Conservation (phyloP, 495 filamentous ascomycete species). For the Geoglossum glabrum region DNA sequence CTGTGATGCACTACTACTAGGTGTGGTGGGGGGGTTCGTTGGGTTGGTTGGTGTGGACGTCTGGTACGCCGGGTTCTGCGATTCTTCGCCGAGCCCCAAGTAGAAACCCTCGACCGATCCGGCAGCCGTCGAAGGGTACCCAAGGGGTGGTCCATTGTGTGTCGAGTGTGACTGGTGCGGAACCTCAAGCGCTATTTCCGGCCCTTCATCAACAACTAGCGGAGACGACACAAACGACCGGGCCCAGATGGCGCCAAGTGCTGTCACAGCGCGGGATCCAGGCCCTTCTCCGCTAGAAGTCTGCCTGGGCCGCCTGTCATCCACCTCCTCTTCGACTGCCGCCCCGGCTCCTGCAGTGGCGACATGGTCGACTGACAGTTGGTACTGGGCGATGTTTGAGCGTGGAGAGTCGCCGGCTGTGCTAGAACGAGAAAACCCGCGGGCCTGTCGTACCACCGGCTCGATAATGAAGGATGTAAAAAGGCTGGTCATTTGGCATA, state of each 20-base stretch:
- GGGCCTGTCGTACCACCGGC: conserved; percentile 54
- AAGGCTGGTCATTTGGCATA: conserved; percentile 2
- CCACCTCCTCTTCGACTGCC: conserved; percentile 10
- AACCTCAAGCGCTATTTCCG: conserved; percentile 9
- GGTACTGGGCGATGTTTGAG: conserved; percentile 13
- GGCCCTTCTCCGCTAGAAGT: neutral
- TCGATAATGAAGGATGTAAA: conserved; percentile 58
- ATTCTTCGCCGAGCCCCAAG: neutral
- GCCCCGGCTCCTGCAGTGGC: conserved; percentile 3
- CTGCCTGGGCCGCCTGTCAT: conserved; percentile 3
- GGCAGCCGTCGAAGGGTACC: neutral
- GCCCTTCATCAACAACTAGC: conserved; percentile 11
- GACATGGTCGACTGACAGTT: neutral
- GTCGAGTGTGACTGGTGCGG: neutral
- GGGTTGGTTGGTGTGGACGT: neutral
- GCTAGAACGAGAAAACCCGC: conserved; percentile 36
- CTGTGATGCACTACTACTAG: neutral
- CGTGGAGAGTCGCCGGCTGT: neutral
- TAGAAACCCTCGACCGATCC: neutral
- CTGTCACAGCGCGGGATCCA: neutral
- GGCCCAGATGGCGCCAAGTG: neutral
- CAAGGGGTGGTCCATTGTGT: neutral
- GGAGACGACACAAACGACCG: conserved; percentile 11
- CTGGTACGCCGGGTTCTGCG: neutral
- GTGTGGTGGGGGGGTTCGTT: conserved; percentile 1